phyloP scores from a whole-genome alignment of 495 filamentous ascomycete genomes.

The Copromyces sp. region DNA sequence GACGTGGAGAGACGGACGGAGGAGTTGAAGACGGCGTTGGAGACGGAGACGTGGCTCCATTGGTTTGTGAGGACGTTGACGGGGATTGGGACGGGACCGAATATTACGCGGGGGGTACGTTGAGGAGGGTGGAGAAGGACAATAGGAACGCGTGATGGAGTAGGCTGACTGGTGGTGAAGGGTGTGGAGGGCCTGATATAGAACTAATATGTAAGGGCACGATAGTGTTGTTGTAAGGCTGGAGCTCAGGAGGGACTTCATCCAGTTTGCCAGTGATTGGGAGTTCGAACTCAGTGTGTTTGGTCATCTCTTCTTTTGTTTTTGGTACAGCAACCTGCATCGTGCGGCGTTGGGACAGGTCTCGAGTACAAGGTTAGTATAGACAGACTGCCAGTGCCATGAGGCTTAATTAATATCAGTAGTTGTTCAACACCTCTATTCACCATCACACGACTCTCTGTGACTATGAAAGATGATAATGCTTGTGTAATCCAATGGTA shows the following conservation, averaged over 20 bases:
- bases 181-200: background rate
- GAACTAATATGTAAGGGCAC: no score
- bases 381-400: background rate
- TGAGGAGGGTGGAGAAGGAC: background rate
- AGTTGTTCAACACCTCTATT: background rate
- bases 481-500: background rate
- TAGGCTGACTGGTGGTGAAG: background rate
- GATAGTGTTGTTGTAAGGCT: no score
- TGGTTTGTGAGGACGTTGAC: constrained; percentile 49
- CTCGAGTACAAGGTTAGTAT: background rate
- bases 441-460: background rate
- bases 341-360: background rate
- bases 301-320: background rate
- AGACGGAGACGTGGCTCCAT: constrained; percentile 52
- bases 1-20: constrained; percentile 66
- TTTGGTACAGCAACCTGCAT: background rate
- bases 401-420: background rate
- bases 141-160: background rate
- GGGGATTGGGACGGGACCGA: constrained; percentile 48
- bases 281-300: background rate
- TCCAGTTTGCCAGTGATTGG: background rate
- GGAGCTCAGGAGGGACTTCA: background rate
- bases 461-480: background rate
- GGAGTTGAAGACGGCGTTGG: constrained; percentile 55
- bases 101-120: constrained; percentile 32